A percentile compares a stretch with the other conserved stretches of the same genome.
Conservation (phyloP, 805 yeast species). For the Maudiozyma saulgeensis region DNA sequence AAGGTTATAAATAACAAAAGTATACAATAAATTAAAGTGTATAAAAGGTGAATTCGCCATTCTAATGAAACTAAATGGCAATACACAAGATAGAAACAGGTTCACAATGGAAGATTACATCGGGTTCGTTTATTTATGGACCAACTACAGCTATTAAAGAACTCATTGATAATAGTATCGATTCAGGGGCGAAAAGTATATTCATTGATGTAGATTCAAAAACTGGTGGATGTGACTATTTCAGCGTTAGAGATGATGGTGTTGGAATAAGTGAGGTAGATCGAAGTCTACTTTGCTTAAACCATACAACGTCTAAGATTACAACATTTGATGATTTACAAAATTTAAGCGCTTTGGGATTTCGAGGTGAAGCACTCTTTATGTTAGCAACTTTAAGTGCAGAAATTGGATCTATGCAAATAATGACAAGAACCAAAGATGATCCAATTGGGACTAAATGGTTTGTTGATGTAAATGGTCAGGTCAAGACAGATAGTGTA, state of each 20-base stretch:
- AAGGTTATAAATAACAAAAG: no score
- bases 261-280: slow-evolving; percentile 28
- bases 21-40: background rate
- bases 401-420: slow-evolving; percentile 21
- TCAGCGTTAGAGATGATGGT: slow-evolving; percentile 35
- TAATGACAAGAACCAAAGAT: slow-evolving; percentile 23
- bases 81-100: slow-evolving; percentile 10
- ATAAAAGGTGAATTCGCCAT: background rate
- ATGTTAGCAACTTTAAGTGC: slow-evolving; percentile 27
- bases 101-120: slow-evolving; percentile 13
- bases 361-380: slow-evolving; percentile 42
- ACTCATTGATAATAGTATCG: slow-evolving; percentile 35
- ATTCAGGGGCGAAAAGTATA: slow-evolving; percentile 28
- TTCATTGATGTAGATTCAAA: slow-evolving; percentile 31
- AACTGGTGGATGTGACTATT: slow-evolving; percentile 30
- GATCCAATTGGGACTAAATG: slow-evolving; percentile 32
- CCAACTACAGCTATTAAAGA: slow-evolving; percentile 34
- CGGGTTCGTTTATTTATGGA: slow-evolving; percentile 28
- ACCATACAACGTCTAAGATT: slow-evolving; percentile 37
- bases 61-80: slow-evolving; percentile 7
- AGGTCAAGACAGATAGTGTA: slow-evolving; percentile 9
- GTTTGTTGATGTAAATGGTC: slow-evolving; percentile 28
- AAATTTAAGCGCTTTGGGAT: slow-evolving; percentile 33
- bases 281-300: slow-evolving; percentile 30
- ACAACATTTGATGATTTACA: slow-evolving; percentile 23